Base-by-base conservation (phyloP, 345 rosid genomes). In the Arabis alpina region DNA sequence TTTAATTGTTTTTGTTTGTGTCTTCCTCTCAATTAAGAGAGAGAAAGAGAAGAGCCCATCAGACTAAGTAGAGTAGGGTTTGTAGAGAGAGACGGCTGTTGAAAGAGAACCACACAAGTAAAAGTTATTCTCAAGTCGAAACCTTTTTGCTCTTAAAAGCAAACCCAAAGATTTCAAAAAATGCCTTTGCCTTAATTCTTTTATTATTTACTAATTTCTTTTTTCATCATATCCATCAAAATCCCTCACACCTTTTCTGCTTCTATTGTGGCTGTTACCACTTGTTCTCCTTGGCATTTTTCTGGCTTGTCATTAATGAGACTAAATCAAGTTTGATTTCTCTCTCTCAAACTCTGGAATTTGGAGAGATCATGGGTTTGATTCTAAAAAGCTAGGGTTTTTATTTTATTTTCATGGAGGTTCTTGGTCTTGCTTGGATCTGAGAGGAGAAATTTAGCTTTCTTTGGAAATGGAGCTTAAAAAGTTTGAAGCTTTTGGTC, bases 391-490 rank as follows among this genome's bases (percentile, higher is more conserved):
- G 73, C 50, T 73, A 57, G 80, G 75, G 76, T 64, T 60, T 70
- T 79, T 70, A n/a, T 36, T 34, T 34, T 34, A 1, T 34, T 39
- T 51, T 77, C 72, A 82, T 84, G 86, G 80, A 70, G 85, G 56
- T 70, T 74, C 64, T 77, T 84, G 88, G 84, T 80, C 71, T 74
- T 72, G 62, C 75, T 82, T 89, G 92, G 96, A 92, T 92, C 98
- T 87, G 84, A 84, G 82, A 84, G 82, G 80, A 50, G 14, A 13
- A 78, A 61, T 65, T 76, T 76, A 49, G 36, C 4, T 41, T 39
- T 28, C 66, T 28, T 61, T 25, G 23, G 51, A 72, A 56, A 86
- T 84, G 90, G 82, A 71, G 85, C 66, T 43, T 15, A 75, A 58
- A 77, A 76, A 56, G 58, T 48, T 72, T 67, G 63, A 75, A 72